Evolutionary conservation across 2,329 filamentous ascomycete species (phyloP), one percentile per base, ranked within the genome.

Genomic region (Colletotrichum agaves): DNA sequence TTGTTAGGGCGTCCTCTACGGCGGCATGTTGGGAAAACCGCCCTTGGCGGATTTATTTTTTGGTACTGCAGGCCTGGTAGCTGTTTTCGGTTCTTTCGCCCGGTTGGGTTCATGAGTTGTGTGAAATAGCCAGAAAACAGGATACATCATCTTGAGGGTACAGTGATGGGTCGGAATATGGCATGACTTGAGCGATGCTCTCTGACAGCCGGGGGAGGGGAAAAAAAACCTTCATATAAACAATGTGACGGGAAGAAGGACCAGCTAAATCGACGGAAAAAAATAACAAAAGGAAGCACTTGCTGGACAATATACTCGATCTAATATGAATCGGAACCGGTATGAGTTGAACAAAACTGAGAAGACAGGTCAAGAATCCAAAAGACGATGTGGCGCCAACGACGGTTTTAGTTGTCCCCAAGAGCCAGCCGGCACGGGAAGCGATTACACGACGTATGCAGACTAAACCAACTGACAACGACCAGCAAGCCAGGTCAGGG

Each of bases 1-100:
- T 27, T 61, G 43, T 60, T 43, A 37, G 37, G 56, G 44, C n/a
- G 56, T 56, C 37, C 58, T 66, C 11, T 52, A 46, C 19, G 56
- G 62, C 58, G 63, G 67, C 63, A 63, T 31, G 23, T 50, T 66
- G 21, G 49, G 50, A 53, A 55, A 33, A 31, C 31, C 37, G 31
- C 53, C 15, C 47, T 10, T 37, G 65, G 61, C 47, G 55, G n/a
- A n/a, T n/a, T n/a, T n/a, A n/a, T n/a, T 64, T 68, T 55, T 63
- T 21, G 52, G 39, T 56, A 31, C 13, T 52, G 46, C 17, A 53
- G 65, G 43, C 53, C 13, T 55, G 33, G 52, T 53, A 64, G 55
- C 21, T 64, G 3, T 33, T 23, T 44, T 60, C 43, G 27, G 6
- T 27, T 47, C 56, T 68, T 23, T 43, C 33, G 55, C 61, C 47